Percentiles rank a stretch among this genome's conserved stretches.
These are phyloP conservation scores for Thamnidium elegans DNA, from an alignment of 192 early-diverging fungal genomes.

Conservation along the genomic window DNA sequence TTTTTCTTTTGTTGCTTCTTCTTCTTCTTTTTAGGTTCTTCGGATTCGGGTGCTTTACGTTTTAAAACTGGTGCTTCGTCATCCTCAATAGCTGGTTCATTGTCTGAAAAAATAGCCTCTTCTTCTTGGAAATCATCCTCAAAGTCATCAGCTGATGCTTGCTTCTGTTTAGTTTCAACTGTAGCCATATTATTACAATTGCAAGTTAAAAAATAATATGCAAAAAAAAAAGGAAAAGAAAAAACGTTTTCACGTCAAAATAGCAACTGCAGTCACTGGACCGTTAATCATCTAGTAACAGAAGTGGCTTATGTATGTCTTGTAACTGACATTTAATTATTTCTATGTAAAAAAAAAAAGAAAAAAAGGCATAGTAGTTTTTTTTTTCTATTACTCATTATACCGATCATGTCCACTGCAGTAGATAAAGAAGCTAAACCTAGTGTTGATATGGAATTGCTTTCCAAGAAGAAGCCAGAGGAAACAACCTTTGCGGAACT, in stretches of 20 bases:
- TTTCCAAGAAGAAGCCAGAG: conserved; percentile 22
- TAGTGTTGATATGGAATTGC: conserved; percentile 23
- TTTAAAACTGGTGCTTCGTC: conserved; percentile 29
- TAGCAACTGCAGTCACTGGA: no score
- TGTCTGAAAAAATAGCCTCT: conserved; percentile 37
- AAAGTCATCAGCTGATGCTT: conserved; percentile 44
- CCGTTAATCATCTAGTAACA: no score
- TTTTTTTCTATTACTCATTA: no score
- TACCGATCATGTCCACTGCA: conserved; percentile 14
- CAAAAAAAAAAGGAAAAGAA: neutral
- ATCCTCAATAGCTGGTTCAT: conserved; percentile 25
- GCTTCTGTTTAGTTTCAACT: conserved; percentile 7
- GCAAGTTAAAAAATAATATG: neutral
- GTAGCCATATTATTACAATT: neutral
- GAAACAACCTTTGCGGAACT: conserved; percentile 36
- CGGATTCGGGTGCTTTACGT: conserved; percentile 24
- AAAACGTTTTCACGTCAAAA: no score
- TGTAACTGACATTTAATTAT: no score
- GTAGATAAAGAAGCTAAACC: neutral
- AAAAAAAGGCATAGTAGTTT: no score
- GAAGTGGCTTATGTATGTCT: no score
- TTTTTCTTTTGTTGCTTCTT: conserved; percentile 41
- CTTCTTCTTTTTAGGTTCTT: conserved; percentile 38
- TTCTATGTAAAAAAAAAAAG: no score
- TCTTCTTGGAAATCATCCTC: conserved; percentile 50